A percentile compares a stretch with the other conserved stretches of the same genome.
Evolutionary conservation across 176 grass and related monocot genomes (phyloP).

Genomic region (Avena eriantha): DNA sequence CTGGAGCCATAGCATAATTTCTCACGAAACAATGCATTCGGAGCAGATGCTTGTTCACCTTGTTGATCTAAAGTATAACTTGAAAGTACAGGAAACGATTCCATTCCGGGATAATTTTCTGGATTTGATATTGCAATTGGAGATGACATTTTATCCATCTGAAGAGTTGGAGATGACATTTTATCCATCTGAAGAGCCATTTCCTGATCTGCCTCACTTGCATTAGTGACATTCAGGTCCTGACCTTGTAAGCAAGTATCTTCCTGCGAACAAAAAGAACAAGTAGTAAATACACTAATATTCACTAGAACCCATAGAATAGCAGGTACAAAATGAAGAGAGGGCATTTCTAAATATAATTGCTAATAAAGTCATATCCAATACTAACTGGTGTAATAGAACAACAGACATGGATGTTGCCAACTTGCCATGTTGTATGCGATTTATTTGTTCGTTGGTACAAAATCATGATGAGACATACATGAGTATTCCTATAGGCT

Average conservation of each 20-base stretch:
- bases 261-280: conserved; percentile 53
- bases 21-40: conserved; percentile 16
- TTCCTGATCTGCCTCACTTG: conserved; percentile 10
- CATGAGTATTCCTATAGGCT: background rate
- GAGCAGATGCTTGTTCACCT: conserved; percentile 38
- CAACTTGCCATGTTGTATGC: background rate
- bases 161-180: conserved; percentile 23
- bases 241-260: conserved; percentile 41
- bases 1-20: conserved; percentile 45
- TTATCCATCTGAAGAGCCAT: conserved; percentile 35
- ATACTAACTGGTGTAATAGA: conserved; percentile 27
- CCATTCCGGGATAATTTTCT: conserved; percentile 38
- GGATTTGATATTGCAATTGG: conserved; percentile 34
- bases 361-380: conserved; percentile 19
- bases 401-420: conserved; percentile 13
- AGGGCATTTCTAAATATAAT: conserved; percentile 13
- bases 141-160: background rate
- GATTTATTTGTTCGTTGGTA: conserved; percentile 14
- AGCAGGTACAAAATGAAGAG: conserved; percentile 21
- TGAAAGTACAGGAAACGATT: conserved; percentile 22
- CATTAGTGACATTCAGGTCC: conserved; percentile 11
- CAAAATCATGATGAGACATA: conserved; percentile 11
- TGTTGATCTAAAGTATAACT: conserved; percentile 33
- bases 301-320: conserved; percentile 36
- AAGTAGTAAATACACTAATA: conserved; percentile 21